A percentile compares a stretch with the other conserved stretches of the same genome.
phyloP scores from a whole-genome alignment of 78 protist genomes.

The Andalucia godoyi region DNA sequence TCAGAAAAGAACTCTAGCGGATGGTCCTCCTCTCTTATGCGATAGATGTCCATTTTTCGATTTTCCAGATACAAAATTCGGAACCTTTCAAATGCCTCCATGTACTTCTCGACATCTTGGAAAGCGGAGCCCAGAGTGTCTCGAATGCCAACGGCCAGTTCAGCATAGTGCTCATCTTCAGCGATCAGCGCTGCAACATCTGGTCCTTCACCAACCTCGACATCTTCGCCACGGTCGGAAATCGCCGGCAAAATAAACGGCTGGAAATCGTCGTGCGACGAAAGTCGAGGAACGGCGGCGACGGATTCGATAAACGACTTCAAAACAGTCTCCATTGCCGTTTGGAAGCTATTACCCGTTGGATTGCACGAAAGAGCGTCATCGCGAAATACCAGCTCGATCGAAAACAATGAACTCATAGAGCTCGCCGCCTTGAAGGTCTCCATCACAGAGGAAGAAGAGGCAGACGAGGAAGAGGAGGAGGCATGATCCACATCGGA shows the following conservation, averaged over 20 bases:
- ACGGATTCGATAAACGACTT: slow-evolving; percentile 9
- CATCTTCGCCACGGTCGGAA: slow-evolving; percentile 2
- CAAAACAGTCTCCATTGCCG: not conserved
- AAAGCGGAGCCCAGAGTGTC: not conserved
- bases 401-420: not conserved
- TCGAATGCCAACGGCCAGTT: not conserved
- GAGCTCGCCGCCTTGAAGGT: not conserved
- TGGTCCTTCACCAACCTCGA: slow-evolving; percentile 10
- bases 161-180: not conserved
- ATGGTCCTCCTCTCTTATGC: not conserved
- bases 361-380: not conserved
- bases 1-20: slow-evolving; percentile 1
- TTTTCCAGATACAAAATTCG: not conserved
- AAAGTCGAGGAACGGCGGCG: not conserved
- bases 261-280: not conserved
- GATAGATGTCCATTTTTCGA: not conserved
- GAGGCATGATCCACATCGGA: no score
- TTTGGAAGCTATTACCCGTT: not conserved
- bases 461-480: not conserved
- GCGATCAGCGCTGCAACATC: slow-evolving; percentile 2
- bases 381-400: not conserved
- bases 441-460: not conserved
- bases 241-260: not conserved
- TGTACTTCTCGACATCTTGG: slow-evolving; percentile 2
- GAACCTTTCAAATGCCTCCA: slow-evolving; percentile 11